Evolutionary conservation across 2,329 filamentous ascomycete species (phyloP), one percentile per base, ranked within the genome.

Genomic region (Dothidotthia symphoricarpi): DNA sequence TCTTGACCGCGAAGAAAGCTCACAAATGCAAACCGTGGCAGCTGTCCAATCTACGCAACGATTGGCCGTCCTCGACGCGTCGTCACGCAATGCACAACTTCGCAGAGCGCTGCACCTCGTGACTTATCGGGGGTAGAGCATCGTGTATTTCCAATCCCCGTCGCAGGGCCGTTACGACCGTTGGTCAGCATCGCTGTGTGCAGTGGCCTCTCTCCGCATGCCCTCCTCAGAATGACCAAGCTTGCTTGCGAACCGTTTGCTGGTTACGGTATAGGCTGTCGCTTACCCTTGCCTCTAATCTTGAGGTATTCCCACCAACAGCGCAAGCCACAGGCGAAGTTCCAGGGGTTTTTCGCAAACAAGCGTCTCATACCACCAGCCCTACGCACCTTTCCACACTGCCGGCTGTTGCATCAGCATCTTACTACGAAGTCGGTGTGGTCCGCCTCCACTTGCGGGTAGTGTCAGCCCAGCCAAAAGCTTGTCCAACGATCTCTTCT

Each of bases 341-440:
- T 43, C 49, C 43, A 51, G 42, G 39, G 36, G 35, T 39, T 38
- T 31, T 31, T 31, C 36, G 37, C 45, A 42, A 45, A 47, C 43
- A 41, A 51, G 41, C 49, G 35, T 55, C 49, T 51, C 41, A 54
- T 45, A 36, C 39, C 43, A 51, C 24, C 49, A 52, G 55, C 55
- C 55, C 51, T 58, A 58, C 47, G 53, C 55, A 58, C 43, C 43
- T 43, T 45, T 48, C 45, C 49, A 55, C 46, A 43, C 47, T 48
- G 49, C 42, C 55, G 50, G 52, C 47, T 36, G 52, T 52, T 49
- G 48, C 54, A 56, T 58, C 55, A 58, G 51, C 55, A 58, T 53
- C 49, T 53, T 58, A 51, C 46, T 55, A 45, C 47, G 40, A 34
- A 45, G 49, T 55, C 47, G 49, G 51, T 56, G 53, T 50, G 34